These are phyloP conservation scores for Ceratobasidium sp. DNA, from an alignment of 1,284 basidiomycete genomes.

Conservation along the genomic window DNA sequence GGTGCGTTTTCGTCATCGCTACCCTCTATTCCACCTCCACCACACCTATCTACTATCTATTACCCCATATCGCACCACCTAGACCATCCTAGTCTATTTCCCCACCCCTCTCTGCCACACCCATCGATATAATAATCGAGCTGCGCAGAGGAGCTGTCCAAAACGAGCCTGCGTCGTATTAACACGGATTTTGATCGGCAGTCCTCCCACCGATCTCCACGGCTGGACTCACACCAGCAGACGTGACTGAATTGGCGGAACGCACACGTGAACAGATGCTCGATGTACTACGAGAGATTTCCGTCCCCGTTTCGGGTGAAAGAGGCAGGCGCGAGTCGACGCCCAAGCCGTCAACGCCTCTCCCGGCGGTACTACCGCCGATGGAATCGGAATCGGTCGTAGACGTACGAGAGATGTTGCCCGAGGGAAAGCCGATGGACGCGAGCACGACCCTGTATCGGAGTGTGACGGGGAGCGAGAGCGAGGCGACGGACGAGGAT, in stretches of 20 bases:
- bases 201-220: slow-evolving; percentile 85
- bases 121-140: slow-evolving; percentile 25
- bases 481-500: slow-evolving; percentile 58
- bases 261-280: slow-evolving; percentile 82
- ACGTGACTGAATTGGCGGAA: slow-evolving; percentile 72
- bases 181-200: slow-evolving; percentile 54
- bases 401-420: slow-evolving; percentile 43
- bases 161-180: slow-evolving; percentile 6
- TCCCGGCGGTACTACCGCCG: slow-evolving; percentile 27
- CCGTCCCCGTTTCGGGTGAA: slow-evolving; percentile 53
- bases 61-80: neutral
- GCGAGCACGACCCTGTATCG: slow-evolving; percentile 22
- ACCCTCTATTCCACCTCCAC: slow-evolving; percentile 37
- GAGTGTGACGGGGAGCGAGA: slow-evolving; percentile 50
- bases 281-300: slow-evolving; percentile 74
- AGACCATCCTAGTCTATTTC: neutral
- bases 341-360: slow-evolving; percentile 47
- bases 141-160: slow-evolving; percentile 11
- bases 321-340: slow-evolving; percentile 3
- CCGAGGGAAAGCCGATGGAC: slow-evolving; percentile 30
- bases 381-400: slow-evolving; percentile 19
- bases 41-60: neutral
- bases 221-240: slow-evolving; percentile 71
- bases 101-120: slow-evolving; percentile 27
- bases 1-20: slow-evolving; percentile 66